Base-by-base conservation (phyloP, 2,329 filamentous ascomycete genomes). In the Xylariaceae sp. region DNA sequence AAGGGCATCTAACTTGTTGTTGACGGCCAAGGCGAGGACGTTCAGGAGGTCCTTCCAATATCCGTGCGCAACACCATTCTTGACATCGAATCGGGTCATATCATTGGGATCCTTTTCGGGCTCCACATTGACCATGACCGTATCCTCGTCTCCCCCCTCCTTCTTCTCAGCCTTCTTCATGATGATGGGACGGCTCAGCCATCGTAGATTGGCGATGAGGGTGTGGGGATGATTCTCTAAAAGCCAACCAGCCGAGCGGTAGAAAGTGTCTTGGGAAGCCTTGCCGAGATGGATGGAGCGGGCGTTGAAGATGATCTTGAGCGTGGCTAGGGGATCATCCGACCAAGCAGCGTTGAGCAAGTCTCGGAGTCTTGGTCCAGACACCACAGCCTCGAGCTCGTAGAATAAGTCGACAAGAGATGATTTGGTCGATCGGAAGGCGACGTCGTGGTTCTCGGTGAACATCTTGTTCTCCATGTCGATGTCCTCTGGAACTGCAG, bases 41-140 rank as follows among this genome's bases (percentile, higher is more conserved):
- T 84, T 84, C 2, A 83, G 67, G 3, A 84, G 67, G 60, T 84
- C 81, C 57, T 84, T 84, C 80, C 80, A 85, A 65, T 84, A 84
- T 0, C 82, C 80, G 47, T 84, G 82, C 5, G 82, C 70, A 2
- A 80, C 72, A 0, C 77, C 76, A 36, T 78, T 64, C 42, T 67
- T 65, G 14, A 78, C 71, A 38, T 81, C 74, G 50, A 72, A 72
- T 9, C 63, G 64, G 12, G 63, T 46, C 0, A 60, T 52, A 7
- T 72, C 71, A 14, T 75, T 72, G 13, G 71, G 65, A 67, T 53
- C 53, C 46, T 63, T 57, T 3, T 69, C 64, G 0, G 63, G 47
- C 9, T 70, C 64, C 12, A 69, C 57, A 3, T 73, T 55, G 1
- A 72, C 66, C n/a, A 71, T 52, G 14, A 68, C 69, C 3, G 70